phyloP scores from a whole-genome alignment of 1,284 basidiomycete genomes.

The Xerocomus amazonicus region DNA sequence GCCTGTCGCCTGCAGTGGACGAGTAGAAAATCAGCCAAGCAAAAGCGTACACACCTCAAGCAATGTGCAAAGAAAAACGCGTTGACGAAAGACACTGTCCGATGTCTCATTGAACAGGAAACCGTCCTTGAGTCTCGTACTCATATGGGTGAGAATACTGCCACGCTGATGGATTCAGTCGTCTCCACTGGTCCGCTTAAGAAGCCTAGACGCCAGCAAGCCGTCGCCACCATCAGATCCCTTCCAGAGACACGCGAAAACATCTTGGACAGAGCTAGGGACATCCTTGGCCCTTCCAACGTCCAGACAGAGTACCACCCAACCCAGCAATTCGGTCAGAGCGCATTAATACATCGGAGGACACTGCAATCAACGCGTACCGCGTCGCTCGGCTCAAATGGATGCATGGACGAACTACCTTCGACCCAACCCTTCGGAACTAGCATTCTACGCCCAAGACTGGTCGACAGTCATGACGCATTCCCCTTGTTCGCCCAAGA shows the following conservation, averaged over 20 bases:
- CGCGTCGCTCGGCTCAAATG: neutral
- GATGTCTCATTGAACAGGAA: conserved; percentile 49
- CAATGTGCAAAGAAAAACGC: conserved; percentile 60
- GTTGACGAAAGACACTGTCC: conserved; percentile 54
- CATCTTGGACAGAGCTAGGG: conserved; percentile 55
- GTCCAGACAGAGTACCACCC: conserved; percentile 9
- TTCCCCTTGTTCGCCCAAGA: conserved; percentile 20
- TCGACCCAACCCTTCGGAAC: conserved; percentile 43
- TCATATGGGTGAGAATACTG: neutral
- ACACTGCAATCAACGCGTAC: conserved; percentile 1
- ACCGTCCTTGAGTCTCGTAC: conserved; percentile 20
- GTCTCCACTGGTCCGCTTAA: conserved; percentile 46
- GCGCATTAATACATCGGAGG: conserved; percentile 18
- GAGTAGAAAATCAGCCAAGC: conserved; percentile 51
- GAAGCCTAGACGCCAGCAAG: conserved; percentile 40
- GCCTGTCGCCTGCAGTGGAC: conserved; percentile 69
- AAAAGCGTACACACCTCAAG: conserved; percentile 65
- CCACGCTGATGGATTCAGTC: conserved; percentile 55
- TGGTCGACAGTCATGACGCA: neutral
- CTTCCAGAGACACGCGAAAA: conserved; percentile 45
- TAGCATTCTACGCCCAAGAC: conserved; percentile 32
- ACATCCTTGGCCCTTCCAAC: conserved; percentile 36
- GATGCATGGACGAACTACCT: conserved; percentile 7
- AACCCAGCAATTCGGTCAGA: conserved; percentile 34
- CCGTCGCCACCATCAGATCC: conserved; percentile 45